Percentiles rank a stretch among this genome's conserved stretches.
phyloP scores from a whole-genome alignment of 257 asterid genomes.

The Plantago elongata region DNA sequence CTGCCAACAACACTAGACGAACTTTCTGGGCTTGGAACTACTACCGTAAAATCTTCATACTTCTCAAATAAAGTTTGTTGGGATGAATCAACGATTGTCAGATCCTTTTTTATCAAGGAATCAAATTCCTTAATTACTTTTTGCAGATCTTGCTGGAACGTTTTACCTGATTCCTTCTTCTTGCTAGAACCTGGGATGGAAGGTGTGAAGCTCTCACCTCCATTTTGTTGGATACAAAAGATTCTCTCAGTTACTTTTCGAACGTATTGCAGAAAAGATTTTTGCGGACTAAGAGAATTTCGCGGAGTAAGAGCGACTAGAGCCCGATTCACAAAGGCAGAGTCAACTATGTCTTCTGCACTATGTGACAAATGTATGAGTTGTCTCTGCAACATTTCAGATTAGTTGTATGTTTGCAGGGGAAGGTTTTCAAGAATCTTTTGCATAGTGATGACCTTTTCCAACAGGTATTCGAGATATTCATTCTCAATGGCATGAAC shows the following conservation, averaged over 20 bases:
- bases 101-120: background rate
- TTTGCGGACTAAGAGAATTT: too few relatives aligned
- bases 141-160: background rate
- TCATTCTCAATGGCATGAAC: conserved; percentile 11
- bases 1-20: background rate
- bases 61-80: background rate
- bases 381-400: background rate
- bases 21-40: background rate
- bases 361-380: background rate
- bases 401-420: background rate
- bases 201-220: background rate
- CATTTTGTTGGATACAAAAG: background rate
- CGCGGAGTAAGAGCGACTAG: too few relatives aligned
- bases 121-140: background rate
- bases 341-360: conserved; percentile 2
- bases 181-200: background rate
- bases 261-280: too few relatives aligned
- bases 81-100: background rate
- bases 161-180: too few relatives aligned
- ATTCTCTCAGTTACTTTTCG: too few relatives aligned
- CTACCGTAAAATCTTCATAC: background rate
- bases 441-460: background rate
- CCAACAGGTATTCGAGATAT: conserved; percentile 13
- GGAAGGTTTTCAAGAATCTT: background rate
- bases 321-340: background rate